phyloP scores from a whole-genome alignment of 129 eudicot species.

The Lactuca saligna region DNA sequence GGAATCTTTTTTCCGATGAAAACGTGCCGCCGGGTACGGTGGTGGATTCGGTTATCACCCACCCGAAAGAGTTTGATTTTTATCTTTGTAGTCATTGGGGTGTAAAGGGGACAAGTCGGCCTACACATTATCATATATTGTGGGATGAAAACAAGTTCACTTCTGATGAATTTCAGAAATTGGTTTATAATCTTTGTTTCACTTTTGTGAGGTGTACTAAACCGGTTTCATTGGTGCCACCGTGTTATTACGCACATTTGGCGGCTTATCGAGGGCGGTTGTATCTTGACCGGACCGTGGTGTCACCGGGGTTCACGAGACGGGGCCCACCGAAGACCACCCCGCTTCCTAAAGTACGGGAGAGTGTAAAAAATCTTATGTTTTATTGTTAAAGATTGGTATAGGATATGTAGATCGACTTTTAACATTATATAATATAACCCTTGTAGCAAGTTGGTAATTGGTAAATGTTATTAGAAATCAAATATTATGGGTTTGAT shows the following conservation, averaged over 20 bases:
- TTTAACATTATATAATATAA: neutral
- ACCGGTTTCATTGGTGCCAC: constrained; percentile 97
- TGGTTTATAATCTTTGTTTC: constrained; percentile 84
- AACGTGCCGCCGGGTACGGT: constrained; percentile 95
- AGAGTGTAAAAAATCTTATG: constrained; percentile 83
- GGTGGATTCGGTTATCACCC: constrained; percentile 83
- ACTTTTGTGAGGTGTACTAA: constrained; percentile 94
- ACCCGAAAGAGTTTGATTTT: constrained; percentile 86
- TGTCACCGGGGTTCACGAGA: constrained; percentile 26
- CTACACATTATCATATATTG: constrained; percentile 76
- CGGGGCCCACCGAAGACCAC: constrained; percentile 47
- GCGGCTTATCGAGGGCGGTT: constrained; percentile 94
- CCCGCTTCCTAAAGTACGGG: constrained; percentile 81
- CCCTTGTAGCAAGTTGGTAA: neutral
- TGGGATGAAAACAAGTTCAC: constrained; percentile 86
- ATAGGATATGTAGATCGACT: neutral
- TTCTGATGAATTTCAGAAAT: constrained; percentile 82
- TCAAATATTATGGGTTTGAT: neutral
- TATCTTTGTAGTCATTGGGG: constrained; percentile 98
- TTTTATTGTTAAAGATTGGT: constrained; percentile 59
- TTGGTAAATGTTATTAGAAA: neutral
- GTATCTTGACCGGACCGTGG: constrained; percentile 64
- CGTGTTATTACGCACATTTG: constrained; percentile 91
- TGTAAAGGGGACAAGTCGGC: constrained; percentile 85
- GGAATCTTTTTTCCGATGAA: constrained; percentile 42